Evolutionary conservation across 306 rosid species (phyloP).

Genomic region (Gillenia trifoliata): DNA sequence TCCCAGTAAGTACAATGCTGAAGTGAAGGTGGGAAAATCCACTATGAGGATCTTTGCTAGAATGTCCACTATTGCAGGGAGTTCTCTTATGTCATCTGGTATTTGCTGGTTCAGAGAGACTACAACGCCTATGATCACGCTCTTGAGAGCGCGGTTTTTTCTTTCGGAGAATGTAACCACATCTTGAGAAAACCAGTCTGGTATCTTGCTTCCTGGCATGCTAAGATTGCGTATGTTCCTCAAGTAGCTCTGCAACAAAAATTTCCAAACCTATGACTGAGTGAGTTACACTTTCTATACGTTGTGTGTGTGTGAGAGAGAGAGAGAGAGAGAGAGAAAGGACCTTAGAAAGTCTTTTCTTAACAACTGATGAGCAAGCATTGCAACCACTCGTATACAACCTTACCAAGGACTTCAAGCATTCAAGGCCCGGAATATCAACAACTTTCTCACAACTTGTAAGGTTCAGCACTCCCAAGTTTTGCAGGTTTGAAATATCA

Average conservation of each 20-base stretch:
- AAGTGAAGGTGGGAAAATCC: constrained; percentile 19
- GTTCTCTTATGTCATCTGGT: constrained; percentile 8
- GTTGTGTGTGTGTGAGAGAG: no score
- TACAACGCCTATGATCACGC: constrained; percentile 38
- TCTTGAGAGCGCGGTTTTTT: constrained; percentile 35
- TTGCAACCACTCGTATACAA: constrained; percentile 47
- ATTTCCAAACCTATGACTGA: not conserved
- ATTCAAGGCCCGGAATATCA: constrained; percentile 65
- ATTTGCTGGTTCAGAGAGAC: constrained; percentile 40
- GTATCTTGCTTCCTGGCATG: constrained; percentile 59
- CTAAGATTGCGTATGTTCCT: constrained; percentile 47
- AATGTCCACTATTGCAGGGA: constrained; percentile 34
- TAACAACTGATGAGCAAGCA: constrained; percentile 33
- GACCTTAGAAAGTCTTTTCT: constrained; percentile 55
- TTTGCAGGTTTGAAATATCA: constrained; percentile 46
- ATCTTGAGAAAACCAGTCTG: constrained; percentile 49
- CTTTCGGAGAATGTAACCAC: constrained; percentile 33
- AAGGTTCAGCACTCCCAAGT: constrained; percentile 40
- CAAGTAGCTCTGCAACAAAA: constrained; percentile 41
- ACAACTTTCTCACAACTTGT: constrained; percentile 46
- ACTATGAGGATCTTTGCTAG: constrained; percentile 34
- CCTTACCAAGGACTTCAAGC: constrained; percentile 48
- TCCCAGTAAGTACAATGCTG: constrained; percentile 29
- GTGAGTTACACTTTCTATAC: no score
- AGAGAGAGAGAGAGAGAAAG: not conserved